phyloP scores from a whole-genome alignment of 768 basidiomycete genomes.

The Lenzites betulinus region DNA sequence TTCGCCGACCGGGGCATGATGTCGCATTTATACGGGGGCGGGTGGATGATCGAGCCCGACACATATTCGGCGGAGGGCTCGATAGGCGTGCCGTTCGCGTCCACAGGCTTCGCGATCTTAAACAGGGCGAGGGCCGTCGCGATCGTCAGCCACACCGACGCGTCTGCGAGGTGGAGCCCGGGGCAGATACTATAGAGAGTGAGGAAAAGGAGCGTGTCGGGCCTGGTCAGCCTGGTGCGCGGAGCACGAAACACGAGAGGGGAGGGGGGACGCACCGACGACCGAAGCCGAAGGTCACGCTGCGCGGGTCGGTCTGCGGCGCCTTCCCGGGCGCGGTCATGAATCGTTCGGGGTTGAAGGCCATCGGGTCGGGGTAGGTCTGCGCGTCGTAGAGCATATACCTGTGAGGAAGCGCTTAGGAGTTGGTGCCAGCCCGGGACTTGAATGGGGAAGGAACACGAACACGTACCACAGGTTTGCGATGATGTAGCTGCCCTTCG shows the following conservation, averaged over 20 bases:
- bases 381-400: slow-evolving; percentile 34
- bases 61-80: slow-evolving; percentile 29
- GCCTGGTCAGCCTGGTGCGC: no score
- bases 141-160: slow-evolving; percentile 30
- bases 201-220: neutral
- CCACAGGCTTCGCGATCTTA: slow-evolving; percentile 31
- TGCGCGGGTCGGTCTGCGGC: slow-evolving; percentile 29
- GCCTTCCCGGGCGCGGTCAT: slow-evolving; percentile 22
- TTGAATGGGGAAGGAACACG: no score
- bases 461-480: no score
- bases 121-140: slow-evolving; percentile 36
- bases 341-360: slow-evolving; percentile 38
- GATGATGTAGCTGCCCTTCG: no score
- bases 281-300: slow-evolving; percentile 35
- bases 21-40: slow-evolving; percentile 29
- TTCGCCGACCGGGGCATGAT: slow-evolving; percentile 32
- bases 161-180: slow-evolving; percentile 34
- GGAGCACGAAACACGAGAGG: no score
- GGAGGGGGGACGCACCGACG: slow-evolving; percentile 31
- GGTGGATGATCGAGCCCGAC: slow-evolving; percentile 33
- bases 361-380: slow-evolving; percentile 35
- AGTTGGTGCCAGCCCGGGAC: no score
- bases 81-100: slow-evolving; percentile 28
- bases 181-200: slow-evolving; percentile 29
- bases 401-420: slow-evolving; percentile 8